Conservation (phyloP, 2,329 filamentous ascomycete species). For the Fusarium sp. region DNA sequence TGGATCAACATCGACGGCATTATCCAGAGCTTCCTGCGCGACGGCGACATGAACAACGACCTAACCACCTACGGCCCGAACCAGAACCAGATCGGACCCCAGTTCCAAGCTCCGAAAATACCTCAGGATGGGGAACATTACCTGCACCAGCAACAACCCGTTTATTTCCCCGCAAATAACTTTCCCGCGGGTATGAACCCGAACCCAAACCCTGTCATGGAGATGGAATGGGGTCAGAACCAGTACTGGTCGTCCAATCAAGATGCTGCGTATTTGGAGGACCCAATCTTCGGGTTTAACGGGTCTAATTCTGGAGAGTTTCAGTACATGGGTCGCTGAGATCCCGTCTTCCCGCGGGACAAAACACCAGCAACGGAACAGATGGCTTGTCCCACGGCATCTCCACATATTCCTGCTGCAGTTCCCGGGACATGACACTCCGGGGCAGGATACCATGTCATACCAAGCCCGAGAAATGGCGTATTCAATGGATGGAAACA, state of each 20-base stretch:
- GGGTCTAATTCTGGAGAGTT: conserved; percentile 47
- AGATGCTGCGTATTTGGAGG: conserved; percentile 40
- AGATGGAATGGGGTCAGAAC: conserved; percentile 23
- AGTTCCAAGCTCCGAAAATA: conserved; percentile 10
- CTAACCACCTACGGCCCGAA: conserved; percentile 1
- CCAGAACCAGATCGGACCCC: neutral
- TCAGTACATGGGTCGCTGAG: conserved; percentile 27
- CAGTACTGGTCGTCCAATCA: conserved; percentile 22
- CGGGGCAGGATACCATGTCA: conserved; percentile 1
- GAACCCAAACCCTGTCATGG: neutral
- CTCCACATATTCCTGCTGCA: neutral
- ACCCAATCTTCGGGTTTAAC: conserved; percentile 50
- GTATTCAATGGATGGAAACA: neutral
- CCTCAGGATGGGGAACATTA: conserved; percentile 20
- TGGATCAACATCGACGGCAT: conserved; percentile 53
- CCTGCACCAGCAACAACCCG: conserved; percentile 15
- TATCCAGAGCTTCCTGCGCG: conserved; percentile 51
- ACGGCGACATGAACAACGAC: conserved; percentile 31
- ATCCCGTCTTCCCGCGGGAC: conserved; percentile 3
- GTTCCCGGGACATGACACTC: neutral
- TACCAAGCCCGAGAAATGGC: conserved; percentile 1
- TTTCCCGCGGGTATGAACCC: conserved; percentile 15
- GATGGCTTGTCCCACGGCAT: neutral
- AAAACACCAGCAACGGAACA: too few relatives aligned
- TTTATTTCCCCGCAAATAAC: conserved; percentile 16